Percentiles rank a stretch among this genome's conserved stretches.
Conservation (phyloP, 306 rosid species). For the Sindora glabra region DNA sequence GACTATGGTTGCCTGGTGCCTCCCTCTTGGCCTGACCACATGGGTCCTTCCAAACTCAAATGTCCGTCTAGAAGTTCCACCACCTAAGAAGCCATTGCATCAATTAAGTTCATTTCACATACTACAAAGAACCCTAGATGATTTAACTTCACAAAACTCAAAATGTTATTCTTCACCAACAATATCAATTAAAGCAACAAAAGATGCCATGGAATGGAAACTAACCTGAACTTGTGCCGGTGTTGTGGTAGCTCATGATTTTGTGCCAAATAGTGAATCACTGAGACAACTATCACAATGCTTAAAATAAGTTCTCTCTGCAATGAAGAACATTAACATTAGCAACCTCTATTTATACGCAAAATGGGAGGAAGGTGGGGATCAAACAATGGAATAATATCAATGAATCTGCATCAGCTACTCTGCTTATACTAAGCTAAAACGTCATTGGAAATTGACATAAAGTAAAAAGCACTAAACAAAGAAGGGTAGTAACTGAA, state of each 20-base stretch:
- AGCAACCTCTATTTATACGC: slow-evolving; percentile 54
- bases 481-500: slow-evolving; percentile 31
- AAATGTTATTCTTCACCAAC: neutral
- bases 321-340: slow-evolving; percentile 45
- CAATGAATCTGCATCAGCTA: slow-evolving; percentile 48
- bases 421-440: slow-evolving; percentile 22
- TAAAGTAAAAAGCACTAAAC: slow-evolving; percentile 60
- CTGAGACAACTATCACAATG: slow-evolving; percentile 27
- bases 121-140: slow-evolving; percentile 14
- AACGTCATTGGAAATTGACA: slow-evolving; percentile 34
- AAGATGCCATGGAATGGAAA: slow-evolving; percentile 9
- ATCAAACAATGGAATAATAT: slow-evolving; percentile 33
- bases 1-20: slow-evolving; percentile 85
- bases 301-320: slow-evolving; percentile 47
- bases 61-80: slow-evolving; percentile 55
- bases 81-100: slow-evolving; percentile 50
- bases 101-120: slow-evolving; percentile 25
- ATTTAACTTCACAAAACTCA: neutral
- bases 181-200: slow-evolving; percentile 3
- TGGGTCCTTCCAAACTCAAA: slow-evolving; percentile 89
- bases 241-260: slow-evolving; percentile 62
- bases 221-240: slow-evolving; percentile 69
- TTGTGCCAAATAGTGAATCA: slow-evolving; percentile 16
- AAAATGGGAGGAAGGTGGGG: slow-evolving; percentile 28
- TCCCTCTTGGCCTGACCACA: slow-evolving; percentile 87